Evolutionary conservation across 495 filamentous ascomycete species (phyloP).

Genomic region (Xylaria sp.): DNA sequence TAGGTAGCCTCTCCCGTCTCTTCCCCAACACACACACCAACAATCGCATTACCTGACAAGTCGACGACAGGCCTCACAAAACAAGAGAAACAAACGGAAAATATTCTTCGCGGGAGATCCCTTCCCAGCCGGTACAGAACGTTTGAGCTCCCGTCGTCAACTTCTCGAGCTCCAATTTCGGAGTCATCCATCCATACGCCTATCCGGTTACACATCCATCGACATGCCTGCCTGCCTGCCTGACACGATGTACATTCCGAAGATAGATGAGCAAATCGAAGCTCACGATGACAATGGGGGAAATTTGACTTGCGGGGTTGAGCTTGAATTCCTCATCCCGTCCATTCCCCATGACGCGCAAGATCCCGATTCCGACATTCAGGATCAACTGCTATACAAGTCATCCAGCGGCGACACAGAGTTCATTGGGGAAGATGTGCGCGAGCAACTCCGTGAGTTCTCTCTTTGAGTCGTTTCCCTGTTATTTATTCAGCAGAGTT

Average conservation of each 20-base stretch:
- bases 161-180: too few species aligned
- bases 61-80: not conserved
- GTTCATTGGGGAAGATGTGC: not conserved
- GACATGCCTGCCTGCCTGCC: not conserved
- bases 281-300: constrained; percentile 26
- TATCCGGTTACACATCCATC: not conserved
- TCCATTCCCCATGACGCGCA: not conserved
- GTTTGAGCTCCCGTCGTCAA: too few species aligned
- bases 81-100: constrained; percentile 2
- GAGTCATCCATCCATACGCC: not conserved
- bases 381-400: not conserved
- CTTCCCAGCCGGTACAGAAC: too few species aligned
- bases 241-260: constrained; percentile 22
- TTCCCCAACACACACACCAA: not conserved
- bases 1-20: not conserved
- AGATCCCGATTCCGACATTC: constrained; percentile 29
- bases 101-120: too few species aligned
- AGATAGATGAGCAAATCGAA: constrained; percentile 30
- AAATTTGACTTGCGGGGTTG: constrained; percentile 34
- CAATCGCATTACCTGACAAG: not conserved
- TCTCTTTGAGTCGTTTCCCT: not conserved
- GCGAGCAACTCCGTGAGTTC: constrained; percentile 11
- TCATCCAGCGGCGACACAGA: not conserved
- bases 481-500: too few species aligned
- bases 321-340: constrained; percentile 35